phyloP scores from a whole-genome alignment of 805 yeast genomes.

The Wickerhamiella azymoides region DNA sequence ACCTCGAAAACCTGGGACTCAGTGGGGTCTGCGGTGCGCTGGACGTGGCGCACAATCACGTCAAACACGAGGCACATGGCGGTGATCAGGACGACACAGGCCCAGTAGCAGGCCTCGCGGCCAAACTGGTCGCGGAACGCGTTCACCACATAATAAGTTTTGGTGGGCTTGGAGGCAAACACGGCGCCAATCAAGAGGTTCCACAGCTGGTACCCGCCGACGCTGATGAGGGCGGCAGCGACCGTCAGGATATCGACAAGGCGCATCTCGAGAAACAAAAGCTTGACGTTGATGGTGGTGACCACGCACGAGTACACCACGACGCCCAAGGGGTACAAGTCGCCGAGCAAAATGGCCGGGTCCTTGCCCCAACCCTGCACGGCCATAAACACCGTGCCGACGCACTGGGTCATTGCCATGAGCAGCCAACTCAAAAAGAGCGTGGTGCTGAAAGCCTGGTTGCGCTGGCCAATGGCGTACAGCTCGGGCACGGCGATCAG shows the following conservation, averaged over 20 bases:
- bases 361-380: slow-evolving; percentile 56
- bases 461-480: slow-evolving; percentile 61
- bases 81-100: slow-evolving; percentile 42
- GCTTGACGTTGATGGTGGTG: slow-evolving; percentile 58
- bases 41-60: slow-evolving; percentile 42
- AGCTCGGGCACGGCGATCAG: slow-evolving; percentile 84
- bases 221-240: slow-evolving; percentile 53
- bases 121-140: slow-evolving; percentile 69
- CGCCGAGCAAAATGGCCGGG: slow-evolving; percentile 52
- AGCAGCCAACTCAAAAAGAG: slow-evolving; percentile 68
- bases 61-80: slow-evolving; percentile 56
- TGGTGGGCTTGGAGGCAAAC: slow-evolving; percentile 38
- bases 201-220: slow-evolving; percentile 81
- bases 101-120: slow-evolving; percentile 77
- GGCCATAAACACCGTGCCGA: slow-evolving; percentile 52
- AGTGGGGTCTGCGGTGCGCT: slow-evolving; percentile 43
- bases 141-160: slow-evolving; percentile 55
- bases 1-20: slow-evolving; percentile 72
- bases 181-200: slow-evolving; percentile 58
- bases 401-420: slow-evolving; percentile 59
- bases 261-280: slow-evolving; percentile 68
- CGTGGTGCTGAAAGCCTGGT: slow-evolving; percentile 55
- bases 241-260: slow-evolving; percentile 53
- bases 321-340: slow-evolving; percentile 72
- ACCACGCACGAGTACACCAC: slow-evolving; percentile 60